Conservation (phyloP, 345 rosid genomes). For the Alliaria petiolata region DNA sequence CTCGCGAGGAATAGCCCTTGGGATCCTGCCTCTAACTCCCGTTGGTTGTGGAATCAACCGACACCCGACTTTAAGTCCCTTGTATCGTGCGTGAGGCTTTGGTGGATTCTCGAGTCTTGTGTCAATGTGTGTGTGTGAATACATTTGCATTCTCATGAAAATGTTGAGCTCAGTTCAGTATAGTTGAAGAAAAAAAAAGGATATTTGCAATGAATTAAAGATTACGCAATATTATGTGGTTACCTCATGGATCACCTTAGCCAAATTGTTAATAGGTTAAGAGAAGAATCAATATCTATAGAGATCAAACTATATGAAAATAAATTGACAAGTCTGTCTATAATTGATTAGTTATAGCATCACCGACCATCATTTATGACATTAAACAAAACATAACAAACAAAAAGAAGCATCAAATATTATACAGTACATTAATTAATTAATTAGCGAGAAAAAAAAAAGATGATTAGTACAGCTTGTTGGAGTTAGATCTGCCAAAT, state of each 20-base stretch:
- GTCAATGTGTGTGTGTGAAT: too few species aligned
- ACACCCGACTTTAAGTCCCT: too few species aligned
- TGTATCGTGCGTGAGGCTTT: too few species aligned
- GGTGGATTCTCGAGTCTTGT: too few species aligned
- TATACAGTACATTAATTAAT: conserved; percentile 24
- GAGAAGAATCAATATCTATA: neutral
- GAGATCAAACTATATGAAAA: neutral
- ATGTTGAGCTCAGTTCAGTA: neutral
- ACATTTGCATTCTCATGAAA: neutral
- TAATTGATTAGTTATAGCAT: conserved; percentile 17
- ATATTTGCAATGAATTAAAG: neutral
- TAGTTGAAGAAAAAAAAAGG: neutral
- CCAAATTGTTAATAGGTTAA: conserved; percentile 3
- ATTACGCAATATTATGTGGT: neutral
- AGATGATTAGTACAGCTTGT: conserved; percentile 38
- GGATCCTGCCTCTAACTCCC: too few species aligned
- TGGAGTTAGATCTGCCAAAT: conserved; percentile 63
- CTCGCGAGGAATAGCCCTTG: too few species aligned
- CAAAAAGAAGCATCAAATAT: conserved; percentile 5
- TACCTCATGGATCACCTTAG: neutral
- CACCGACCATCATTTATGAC: conserved; percentile 15
- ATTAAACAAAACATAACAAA: conserved; percentile 15
- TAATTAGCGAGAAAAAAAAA: neutral
- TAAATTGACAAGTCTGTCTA: neutral
- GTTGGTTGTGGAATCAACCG: too few species aligned